Conservation (phyloP, 2,329 filamentous ascomycete species). For the Talaromyces amestolkiae region DNA sequence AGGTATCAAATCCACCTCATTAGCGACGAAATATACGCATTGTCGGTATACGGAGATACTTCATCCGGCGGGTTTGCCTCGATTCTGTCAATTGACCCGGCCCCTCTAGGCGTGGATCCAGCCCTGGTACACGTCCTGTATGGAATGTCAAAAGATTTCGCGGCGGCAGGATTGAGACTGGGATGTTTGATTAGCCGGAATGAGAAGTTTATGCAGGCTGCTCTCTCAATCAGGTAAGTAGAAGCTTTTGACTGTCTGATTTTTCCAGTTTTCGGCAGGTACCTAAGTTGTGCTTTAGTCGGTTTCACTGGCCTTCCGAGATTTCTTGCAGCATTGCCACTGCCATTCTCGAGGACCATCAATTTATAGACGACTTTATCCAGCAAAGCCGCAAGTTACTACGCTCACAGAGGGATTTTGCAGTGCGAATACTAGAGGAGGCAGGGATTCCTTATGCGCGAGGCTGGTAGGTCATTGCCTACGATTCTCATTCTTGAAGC, state of each 20-base stretch:
- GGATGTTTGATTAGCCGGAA: conserved; percentile 32
- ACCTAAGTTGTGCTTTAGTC: conserved; percentile 19
- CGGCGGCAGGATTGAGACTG: conserved; percentile 31
- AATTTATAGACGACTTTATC: conserved; percentile 36
- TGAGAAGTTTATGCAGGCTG: conserved; percentile 26
- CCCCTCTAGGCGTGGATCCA: conserved; percentile 46
- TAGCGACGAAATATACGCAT: conserved; percentile 58
- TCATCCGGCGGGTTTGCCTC: conserved; percentile 49
- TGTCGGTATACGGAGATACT: conserved; percentile 47
- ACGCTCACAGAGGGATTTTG: conserved; percentile 30
- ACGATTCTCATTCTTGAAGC: not conserved
- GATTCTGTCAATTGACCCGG: conserved; percentile 31
- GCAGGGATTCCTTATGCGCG: conserved; percentile 39
- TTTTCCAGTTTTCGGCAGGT: not conserved
- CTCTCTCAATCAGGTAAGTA: conserved; percentile 23
- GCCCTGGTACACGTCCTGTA: conserved; percentile 52
- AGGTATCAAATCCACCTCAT: conserved; percentile 53
- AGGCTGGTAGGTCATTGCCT: conserved; percentile 27
- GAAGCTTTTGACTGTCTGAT: not conserved
- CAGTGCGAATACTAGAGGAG: conserved; percentile 33
- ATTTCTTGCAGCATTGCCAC: conserved; percentile 32
- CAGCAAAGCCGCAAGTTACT: conserved; percentile 26
- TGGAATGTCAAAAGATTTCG: conserved; percentile 39
- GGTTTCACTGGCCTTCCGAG: conserved; percentile 29
- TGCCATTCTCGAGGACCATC: conserved; percentile 32